These are phyloP conservation scores for Zoysia pacifica DNA, from an alignment of 176 grass and related monocot genomes.

Conservation along the genomic window DNA sequence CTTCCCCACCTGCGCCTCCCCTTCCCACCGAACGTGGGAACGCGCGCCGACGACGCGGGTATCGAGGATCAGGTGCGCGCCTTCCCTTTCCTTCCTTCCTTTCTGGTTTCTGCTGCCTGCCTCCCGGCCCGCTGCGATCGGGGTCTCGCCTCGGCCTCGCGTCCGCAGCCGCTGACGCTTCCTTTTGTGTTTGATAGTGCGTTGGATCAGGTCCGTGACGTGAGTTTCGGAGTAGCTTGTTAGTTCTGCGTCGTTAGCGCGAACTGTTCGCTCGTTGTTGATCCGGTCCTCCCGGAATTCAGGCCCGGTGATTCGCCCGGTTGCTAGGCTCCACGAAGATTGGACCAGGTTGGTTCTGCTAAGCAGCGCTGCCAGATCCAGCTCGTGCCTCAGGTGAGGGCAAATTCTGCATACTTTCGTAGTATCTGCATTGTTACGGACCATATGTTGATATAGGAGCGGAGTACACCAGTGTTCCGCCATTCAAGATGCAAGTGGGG, in stretches of 20 bases:
- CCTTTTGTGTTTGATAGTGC: not conserved
- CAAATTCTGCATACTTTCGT: not conserved
- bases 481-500: too few relatives aligned
- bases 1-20: not conserved
- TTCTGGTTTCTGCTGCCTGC: not conserved
- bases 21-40: not conserved
- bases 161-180: not conserved
- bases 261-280: not conserved
- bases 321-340: conserved; percentile 6
- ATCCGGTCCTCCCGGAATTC: not conserved
- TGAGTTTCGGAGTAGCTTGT: not conserved
- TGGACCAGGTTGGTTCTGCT: not conserved
- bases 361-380: conserved; percentile 15
- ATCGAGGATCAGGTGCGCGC: conserved; percentile 12
- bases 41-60: not conserved
- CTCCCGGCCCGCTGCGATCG: not conserved
- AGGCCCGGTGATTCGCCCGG: not conserved
- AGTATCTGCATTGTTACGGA: not conserved
- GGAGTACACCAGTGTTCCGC: too few relatives aligned
- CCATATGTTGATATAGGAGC: too few relatives aligned
- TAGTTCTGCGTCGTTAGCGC: not conserved
- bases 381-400: not conserved
- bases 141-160: not conserved
- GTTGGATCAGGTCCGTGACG: conserved; percentile 13
- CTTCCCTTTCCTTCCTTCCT: not conserved